Percentiles rank a stretch among this genome's conserved stretches.
Evolutionary conservation across 2,329 filamentous ascomycete genomes (phyloP).

Genomic region (Purpureocillium takamizusanense): DNA sequence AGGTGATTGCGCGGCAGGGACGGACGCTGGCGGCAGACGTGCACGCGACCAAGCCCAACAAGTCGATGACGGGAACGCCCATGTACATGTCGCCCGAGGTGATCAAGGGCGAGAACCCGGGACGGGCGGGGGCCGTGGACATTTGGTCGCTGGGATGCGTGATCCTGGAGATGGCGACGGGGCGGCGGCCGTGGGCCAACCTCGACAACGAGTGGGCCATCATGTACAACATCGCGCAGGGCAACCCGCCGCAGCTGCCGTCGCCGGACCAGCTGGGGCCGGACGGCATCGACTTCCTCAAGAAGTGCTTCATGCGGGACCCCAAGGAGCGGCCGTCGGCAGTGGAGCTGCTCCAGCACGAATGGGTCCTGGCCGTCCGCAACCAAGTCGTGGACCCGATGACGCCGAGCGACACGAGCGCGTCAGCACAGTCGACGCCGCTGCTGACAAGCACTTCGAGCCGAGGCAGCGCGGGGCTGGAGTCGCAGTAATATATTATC

Average conservation of each 20-base stretch:
- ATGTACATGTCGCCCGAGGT: slow-evolving; percentile 99
- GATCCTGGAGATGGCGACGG: slow-evolving; percentile 94
- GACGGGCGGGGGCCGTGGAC: slow-evolving; percentile 79
- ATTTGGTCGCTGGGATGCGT: slow-evolving; percentile 97
- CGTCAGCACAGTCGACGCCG: slow-evolving; percentile 28
- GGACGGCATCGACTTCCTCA: slow-evolving; percentile 79
- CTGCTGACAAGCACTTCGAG: slow-evolving; percentile 20
- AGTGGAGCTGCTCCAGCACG: slow-evolving; percentile 83
- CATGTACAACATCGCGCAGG: slow-evolving; percentile 99
- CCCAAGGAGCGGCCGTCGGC: slow-evolving; percentile 71
- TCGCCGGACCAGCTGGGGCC: slow-evolving; percentile 74
- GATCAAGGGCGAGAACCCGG: slow-evolving; percentile 78
- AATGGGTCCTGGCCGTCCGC: slow-evolving; percentile 70
- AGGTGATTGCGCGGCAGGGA: slow-evolving; percentile 89
- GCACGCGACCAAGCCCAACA: slow-evolving; percentile 57
- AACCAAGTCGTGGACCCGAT: slow-evolving; percentile 55
- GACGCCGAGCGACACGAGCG: slow-evolving; percentile 50
- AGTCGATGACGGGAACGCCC: slow-evolving; percentile 93
- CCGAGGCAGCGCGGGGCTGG: slow-evolving; percentile 16
- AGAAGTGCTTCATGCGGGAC: slow-evolving; percentile 78
- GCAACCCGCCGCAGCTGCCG: slow-evolving; percentile 83
- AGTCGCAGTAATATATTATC: slow-evolving; percentile 4
- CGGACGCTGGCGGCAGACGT: slow-evolving; percentile 65
- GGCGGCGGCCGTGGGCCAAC: slow-evolving; percentile 85
- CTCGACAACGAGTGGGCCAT: slow-evolving; percentile 99